Evolutionary conservation across 1,139 yeast species (phyloP).

Genomic region (Pneumocystis wakefieldiae): DNA sequence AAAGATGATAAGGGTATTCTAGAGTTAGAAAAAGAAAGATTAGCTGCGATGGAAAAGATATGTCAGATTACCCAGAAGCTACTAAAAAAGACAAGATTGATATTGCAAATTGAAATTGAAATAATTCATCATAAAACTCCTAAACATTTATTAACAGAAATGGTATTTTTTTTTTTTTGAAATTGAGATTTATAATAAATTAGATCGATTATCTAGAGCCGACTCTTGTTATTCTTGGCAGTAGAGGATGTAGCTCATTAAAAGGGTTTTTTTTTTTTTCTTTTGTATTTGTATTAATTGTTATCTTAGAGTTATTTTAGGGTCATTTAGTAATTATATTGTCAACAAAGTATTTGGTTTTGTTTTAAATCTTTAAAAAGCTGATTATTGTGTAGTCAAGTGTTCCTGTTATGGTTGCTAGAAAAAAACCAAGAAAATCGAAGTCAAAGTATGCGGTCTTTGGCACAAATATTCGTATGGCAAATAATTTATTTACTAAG

Average conservation of each 20-base stretch:
- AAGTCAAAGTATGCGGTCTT: constrained; percentile 32
- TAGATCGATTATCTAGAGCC: constrained; percentile 65
- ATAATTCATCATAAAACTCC: constrained; percentile 78
- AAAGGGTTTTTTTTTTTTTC: constrained; percentile 27
- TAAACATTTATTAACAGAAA: constrained; percentile 65
- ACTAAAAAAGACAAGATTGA: constrained; percentile 55
- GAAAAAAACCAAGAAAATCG: constrained; percentile 65
- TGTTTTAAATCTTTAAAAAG: background rate
- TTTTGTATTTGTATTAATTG: background rate
- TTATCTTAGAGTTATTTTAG: constrained; percentile 41
- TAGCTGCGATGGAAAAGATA: constrained; percentile 46
- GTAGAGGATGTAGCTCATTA: constrained; percentile 60
- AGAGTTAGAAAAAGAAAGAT: constrained; percentile 29
- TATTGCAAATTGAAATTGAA: constrained; percentile 61
- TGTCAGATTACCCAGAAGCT: constrained; percentile 45
- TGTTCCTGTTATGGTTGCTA: constrained; percentile 83
- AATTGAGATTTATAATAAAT: background rate
- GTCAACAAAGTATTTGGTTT: constrained; percentile 36
- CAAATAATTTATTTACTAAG: constrained; percentile 23
- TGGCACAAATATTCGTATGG: constrained; percentile 28
- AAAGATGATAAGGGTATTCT: constrained; percentile 15
- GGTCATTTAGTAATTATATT: constrained; percentile 60
- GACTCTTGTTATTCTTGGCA: constrained; percentile 66
- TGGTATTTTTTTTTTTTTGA: constrained; percentile 20
- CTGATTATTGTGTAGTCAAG: constrained; percentile 29